A percentile compares a stretch with the other conserved stretches of the same genome.
Conservation (phyloP, 495 filamentous ascomycete genomes). For the Aspergillus taichungensis region DNA sequence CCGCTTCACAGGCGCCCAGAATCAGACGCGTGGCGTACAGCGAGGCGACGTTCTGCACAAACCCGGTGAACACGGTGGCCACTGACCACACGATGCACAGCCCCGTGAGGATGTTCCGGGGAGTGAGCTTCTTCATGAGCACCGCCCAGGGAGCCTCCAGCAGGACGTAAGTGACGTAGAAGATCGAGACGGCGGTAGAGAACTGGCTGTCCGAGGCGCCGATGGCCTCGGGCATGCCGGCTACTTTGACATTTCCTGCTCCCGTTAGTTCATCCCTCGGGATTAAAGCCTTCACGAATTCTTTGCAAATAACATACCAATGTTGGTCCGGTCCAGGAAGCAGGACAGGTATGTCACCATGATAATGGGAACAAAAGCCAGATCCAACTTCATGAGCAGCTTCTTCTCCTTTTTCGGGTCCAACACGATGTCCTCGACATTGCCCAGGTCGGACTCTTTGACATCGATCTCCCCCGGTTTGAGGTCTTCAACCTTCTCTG, state of each 20-base stretch:
- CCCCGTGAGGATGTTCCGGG: slow-evolving; percentile 30
- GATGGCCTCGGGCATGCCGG: slow-evolving; percentile 37
- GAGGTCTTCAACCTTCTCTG: no score
- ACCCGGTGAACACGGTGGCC: slow-evolving; percentile 45
- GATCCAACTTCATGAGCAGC: slow-evolving; percentile 35
- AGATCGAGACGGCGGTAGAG: slow-evolving; percentile 41
- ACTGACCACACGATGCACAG: slow-evolving; percentile 43
- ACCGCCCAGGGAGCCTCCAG: slow-evolving; percentile 37
- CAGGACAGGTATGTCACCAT: slow-evolving; percentile 39
- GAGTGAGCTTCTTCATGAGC: slow-evolving; percentile 39
- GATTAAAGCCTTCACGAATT: neutral
- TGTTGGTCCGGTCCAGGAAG: slow-evolving; percentile 39
- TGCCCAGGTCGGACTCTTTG: neutral
- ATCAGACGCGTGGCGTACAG: slow-evolving; percentile 51
- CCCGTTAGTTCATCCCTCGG: neutral
- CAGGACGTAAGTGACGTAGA: slow-evolving; percentile 43
- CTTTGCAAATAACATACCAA: slow-evolving; percentile 24
- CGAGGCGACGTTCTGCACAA: slow-evolving; percentile 37
- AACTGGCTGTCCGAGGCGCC: slow-evolving; percentile 32
- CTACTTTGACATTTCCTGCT: slow-evolving; percentile 39
- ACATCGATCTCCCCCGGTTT: neutral
- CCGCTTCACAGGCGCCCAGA: slow-evolving; percentile 55
- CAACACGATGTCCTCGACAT: slow-evolving; percentile 16
- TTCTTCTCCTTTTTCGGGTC: slow-evolving; percentile 27
- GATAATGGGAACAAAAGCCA: slow-evolving; percentile 36